phyloP scores from a whole-genome alignment of 139 green algal genomes.

The Tetradesmus lagerheimii region DNA sequence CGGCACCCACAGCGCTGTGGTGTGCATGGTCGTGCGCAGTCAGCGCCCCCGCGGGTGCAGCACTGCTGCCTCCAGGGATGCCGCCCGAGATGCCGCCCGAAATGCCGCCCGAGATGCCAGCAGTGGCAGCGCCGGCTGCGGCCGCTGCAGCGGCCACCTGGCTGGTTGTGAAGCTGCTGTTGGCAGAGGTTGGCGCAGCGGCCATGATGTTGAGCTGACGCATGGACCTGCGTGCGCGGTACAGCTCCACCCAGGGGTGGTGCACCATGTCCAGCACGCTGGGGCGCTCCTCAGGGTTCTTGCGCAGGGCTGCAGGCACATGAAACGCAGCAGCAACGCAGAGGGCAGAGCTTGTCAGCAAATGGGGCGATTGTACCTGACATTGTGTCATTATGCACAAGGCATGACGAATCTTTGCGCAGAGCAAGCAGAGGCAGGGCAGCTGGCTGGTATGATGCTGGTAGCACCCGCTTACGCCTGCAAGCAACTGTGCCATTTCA shows the following conservation, averaged over 20 bases:
- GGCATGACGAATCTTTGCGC: not conserved
- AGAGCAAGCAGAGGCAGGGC: not conserved
- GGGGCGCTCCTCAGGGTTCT: slow-evolving; percentile 60
- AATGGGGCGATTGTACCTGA: too few species aligned
- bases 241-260: slow-evolving; percentile 66
- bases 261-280: slow-evolving; percentile 66
- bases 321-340: not conserved
- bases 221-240: slow-evolving; percentile 58
- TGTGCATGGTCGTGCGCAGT: not conserved
- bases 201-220: slow-evolving; percentile 47
- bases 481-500: not conserved
- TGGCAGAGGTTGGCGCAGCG: slow-evolving; percentile 6
- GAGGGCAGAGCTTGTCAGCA: not conserved
- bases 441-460: too few species aligned
- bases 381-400: too few species aligned
- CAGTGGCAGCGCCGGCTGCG: slow-evolving; percentile 24
- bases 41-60: not conserved
- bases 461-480: too few species aligned
- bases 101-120: not conserved
- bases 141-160: slow-evolving; percentile 35
- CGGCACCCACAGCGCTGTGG: not conserved
- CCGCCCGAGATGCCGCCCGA: not conserved
- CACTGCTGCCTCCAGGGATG: not conserved
- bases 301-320: slow-evolving; percentile 48
- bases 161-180: slow-evolving; percentile 42